Evolutionary conservation across 2,329 filamentous ascomycete species (phyloP), one percentile per base, ranked within the genome.

Genomic region (Talaromyces piceae): DNA sequence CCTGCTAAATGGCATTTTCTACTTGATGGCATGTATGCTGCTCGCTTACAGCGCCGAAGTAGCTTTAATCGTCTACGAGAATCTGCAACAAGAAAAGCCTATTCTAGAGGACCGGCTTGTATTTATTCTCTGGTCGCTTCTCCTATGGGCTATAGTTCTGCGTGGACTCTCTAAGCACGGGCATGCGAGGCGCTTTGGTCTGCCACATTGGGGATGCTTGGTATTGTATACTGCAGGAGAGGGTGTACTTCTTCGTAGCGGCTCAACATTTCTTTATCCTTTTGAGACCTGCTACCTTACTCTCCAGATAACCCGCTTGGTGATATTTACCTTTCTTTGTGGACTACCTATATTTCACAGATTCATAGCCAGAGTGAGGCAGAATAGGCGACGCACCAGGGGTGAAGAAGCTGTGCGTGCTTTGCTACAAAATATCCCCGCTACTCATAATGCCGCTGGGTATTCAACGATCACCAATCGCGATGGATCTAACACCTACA

Each of bases 131-230:
- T 45, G 47, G 25, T 54, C 52, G 50, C 72, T 82, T 43, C 67
- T 87, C 25, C 73, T 81, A n/a, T 88, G 84, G 64, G 77, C 80
- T 3, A 75, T 83, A 12, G 74, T 85, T 57, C 69, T 82, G 53
- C 73, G 78, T 37, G 74, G 74, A 18, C 71, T 86, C 12, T 67
- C 73, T 2, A 77, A 80, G 48, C 69, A 72, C 16, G 62, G 71
- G 26, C 71, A 74, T 47, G 4, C 39, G 13, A 18, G 39, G 18
- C 73, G 76, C 2, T 73, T 81, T 8, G 84, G 81, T 75, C 81
- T 83, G 57, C 81, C 83, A 0, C 82, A 81, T 55, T 78, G 79
- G 56, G 83, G 81, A 16, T 79, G 80, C 11, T 86, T 83, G 75
- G 57, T 78, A 26, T 64, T 86, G 13, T 79, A 78, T 12, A 66